These are phyloP conservation scores for Claviceps quebecensis DNA, from an alignment of 2,329 filamentous ascomycete genomes.

Conservation along the genomic window DNA sequence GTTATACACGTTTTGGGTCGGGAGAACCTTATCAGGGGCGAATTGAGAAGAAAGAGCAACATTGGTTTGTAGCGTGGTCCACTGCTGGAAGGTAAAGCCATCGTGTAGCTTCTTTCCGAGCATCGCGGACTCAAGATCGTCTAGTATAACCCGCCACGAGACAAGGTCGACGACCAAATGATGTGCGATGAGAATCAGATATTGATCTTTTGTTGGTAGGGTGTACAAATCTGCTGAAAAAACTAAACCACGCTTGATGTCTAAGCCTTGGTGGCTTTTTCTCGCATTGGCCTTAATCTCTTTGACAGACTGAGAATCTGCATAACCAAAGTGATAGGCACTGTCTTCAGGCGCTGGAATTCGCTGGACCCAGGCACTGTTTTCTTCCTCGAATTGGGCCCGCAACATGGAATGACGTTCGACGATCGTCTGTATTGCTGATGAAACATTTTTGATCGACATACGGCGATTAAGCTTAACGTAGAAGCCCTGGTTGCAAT, in stretches of 20 bases:
- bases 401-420: slow-evolving; percentile 7
- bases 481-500: slow-evolving; percentile 3
- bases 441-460: not conserved
- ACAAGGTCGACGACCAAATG: slow-evolving; percentile 30
- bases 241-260: slow-evolving; percentile 5
- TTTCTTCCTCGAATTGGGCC: slow-evolving; percentile 2
- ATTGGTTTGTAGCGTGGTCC: slow-evolving; percentile 20
- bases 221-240: slow-evolving; percentile 5
- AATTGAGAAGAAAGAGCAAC: slow-evolving; percentile 9
- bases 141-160: slow-evolving; percentile 29
- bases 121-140: slow-evolving; percentile 27
- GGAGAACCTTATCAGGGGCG: not conserved
- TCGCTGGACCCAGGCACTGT: slow-evolving; percentile 3
- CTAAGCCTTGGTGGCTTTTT: not conserved
- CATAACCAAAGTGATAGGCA: slow-evolving; percentile 2
- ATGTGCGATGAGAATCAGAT: slow-evolving; percentile 19
- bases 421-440: slow-evolving; percentile 2
- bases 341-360: not conserved
- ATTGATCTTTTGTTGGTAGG: slow-evolving; percentile 7
- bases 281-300: not conserved
- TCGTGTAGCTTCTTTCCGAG: slow-evolving; percentile 9
- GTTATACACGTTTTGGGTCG: not conserved
- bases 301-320: not conserved
- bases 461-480: not conserved
- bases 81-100: slow-evolving; percentile 19